Evolutionary conservation across 306 rosid genomes (phyloP), one percentile per base, ranked within the genome.

Genomic region (Lathyrus sativus): DNA sequence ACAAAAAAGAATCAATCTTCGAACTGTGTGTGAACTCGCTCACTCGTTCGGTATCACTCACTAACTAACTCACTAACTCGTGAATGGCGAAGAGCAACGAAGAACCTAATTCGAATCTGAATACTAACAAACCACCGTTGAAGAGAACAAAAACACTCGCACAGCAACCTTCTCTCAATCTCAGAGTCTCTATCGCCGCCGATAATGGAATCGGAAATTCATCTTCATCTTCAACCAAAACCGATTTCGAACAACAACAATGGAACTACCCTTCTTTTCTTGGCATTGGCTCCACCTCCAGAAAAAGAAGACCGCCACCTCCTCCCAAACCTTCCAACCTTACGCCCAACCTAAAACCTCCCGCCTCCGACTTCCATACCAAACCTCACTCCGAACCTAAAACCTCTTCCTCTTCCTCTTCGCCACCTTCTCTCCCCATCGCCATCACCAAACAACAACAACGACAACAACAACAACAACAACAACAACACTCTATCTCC

Each of bases 241-340:
- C 76, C 1, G 83, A 80, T 22, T 73, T 82, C 66, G 62, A 85
- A 3, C 71, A 92, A 4, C 80, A 84, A 7, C 91, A 89, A 42
- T 89, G 86, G 87, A 79, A 86, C 64, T 87, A 78, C 74, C 98
- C 95, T 46, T 86, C 98, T 8, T 80, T 85, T 17, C 87, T 92
- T 1, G 89, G 95, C 43, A 86, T 92, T 2, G 89, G 95, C 22
- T 83, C 87, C 4, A 74, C 82, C 31, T 78, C 90, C 41, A 62
- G 86, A 17, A 88, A 81, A 29, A 67, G 81, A 48, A 75, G 71
- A 58, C 75, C 44, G 26, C 9, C 35, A 12, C 18, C 13, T 2
- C 66, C 39, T 54, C 3, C 67, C 11, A 84, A 77, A 48, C 12
- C 37, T 55, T 28, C 61, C 59, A 74, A 79, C 72, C 29, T 26